These are phyloP conservation scores for Lathyrus tuberosus DNA, from an alignment of 306 rosid genomes.

Conservation along the genomic window DNA sequence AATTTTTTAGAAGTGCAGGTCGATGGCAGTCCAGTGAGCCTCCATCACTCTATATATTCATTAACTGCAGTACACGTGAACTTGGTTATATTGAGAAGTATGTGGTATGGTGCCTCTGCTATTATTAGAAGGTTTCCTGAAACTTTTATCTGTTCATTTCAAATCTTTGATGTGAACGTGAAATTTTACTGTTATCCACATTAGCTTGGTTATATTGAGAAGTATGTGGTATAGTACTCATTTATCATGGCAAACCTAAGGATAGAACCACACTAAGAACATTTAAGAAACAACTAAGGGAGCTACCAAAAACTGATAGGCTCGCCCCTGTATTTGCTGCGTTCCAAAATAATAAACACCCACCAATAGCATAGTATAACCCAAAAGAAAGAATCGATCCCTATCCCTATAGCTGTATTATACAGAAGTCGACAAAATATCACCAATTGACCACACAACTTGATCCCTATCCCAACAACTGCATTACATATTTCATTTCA, in stretches of 20 bases:
- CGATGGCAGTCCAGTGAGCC: conserved; percentile 86
- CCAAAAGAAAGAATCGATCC: conserved; percentile 6
- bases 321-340: neutral
- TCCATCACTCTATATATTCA: conserved; percentile 82
- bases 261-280: neutral
- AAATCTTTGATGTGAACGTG: conserved; percentile 23
- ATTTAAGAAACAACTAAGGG: neutral
- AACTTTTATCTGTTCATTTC: conserved; percentile 4
- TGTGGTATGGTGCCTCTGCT: conserved; percentile 73
- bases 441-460: neutral
- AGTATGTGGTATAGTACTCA: conserved; percentile 1
- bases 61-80: conserved; percentile 91
- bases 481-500: neutral
- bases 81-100: conserved; percentile 91
- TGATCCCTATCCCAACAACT: neutral
- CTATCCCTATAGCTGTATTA: neutral
- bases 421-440: conserved; percentile 2
- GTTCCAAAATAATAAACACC: conserved; percentile 2
- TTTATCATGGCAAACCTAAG: neutral
- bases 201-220: too few species aligned
- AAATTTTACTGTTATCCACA: conserved; percentile 29
- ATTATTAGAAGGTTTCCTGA: conserved; percentile 40
- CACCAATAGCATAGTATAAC: neutral
- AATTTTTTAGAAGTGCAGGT: conserved; percentile 59
- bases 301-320: neutral